A percentile compares a stretch with the other conserved stretches of the same genome.
Conservation (phyloP, 2,329 filamentous ascomycete genomes). For the Diplodia seriata region DNA sequence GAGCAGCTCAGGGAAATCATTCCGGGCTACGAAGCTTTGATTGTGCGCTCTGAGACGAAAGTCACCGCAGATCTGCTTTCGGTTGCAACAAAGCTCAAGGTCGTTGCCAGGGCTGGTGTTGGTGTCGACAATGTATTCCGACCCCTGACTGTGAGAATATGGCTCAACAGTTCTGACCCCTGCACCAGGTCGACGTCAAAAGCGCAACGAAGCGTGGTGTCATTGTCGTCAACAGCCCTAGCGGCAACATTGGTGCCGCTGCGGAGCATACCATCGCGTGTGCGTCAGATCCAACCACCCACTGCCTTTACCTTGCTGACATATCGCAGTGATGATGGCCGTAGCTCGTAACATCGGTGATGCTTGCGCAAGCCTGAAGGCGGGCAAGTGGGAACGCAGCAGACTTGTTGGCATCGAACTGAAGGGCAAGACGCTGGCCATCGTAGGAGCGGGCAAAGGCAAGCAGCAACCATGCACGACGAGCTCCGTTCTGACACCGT, state of each 20-base stretch:
- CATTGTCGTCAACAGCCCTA: slow-evolving; percentile 80
- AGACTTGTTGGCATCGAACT: slow-evolving; percentile 79
- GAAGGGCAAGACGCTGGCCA: slow-evolving; percentile 76
- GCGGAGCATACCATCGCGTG: slow-evolving; percentile 75
- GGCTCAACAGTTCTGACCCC: background rate
- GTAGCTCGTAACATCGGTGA: slow-evolving; percentile 76
- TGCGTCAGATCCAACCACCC: slow-evolving; percentile 38
- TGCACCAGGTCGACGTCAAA: slow-evolving; percentile 80
- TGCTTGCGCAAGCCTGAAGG: slow-evolving; percentile 72
- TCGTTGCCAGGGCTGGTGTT: slow-evolving; percentile 81
- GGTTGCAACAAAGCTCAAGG: slow-evolving; percentile 72
- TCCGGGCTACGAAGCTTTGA: slow-evolving; percentile 74
- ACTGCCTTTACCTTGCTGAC: background rate
- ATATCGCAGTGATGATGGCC: slow-evolving; percentile 68
- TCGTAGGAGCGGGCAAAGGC: slow-evolving; percentile 82
- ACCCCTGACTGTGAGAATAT: background rate
- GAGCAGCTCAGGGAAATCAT: slow-evolving; percentile 72
- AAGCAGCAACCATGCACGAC: slow-evolving; percentile 5
- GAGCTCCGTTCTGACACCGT: slow-evolving; percentile 18
- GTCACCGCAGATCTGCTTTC: slow-evolving; percentile 72
- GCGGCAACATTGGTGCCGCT: slow-evolving; percentile 80
- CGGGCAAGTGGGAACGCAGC: slow-evolving; percentile 77
- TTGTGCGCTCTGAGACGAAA: slow-evolving; percentile 82
- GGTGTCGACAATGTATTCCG: slow-evolving; percentile 50
- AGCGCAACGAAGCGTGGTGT: slow-evolving; percentile 76